Evolutionary conservation across 352 stramenopile genomes (phyloP), one percentile per base, ranked within the genome.

Genomic region (Pseudoperonospora humuli): DNA sequence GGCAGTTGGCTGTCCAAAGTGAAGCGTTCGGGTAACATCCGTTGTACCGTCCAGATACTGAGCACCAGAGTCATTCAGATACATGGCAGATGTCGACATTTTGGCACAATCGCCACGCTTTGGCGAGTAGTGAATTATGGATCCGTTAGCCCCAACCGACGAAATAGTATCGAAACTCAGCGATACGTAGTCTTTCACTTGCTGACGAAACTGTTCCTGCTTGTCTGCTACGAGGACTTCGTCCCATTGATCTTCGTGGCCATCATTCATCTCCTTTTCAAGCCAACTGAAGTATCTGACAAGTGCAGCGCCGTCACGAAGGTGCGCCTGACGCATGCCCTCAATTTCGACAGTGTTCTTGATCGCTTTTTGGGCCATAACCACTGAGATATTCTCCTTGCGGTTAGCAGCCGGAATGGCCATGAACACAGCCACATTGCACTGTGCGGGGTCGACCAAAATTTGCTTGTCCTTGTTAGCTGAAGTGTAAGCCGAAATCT

Each of bases 21-120:
- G 93, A 60, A 98, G 85, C 13, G 97, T 99, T 37, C 97, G 81
- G 4, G 97, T 99, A 13, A 99, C 96, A 69, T 99, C 97, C 0
- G 97, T 99, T 23, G 97, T 99, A 19, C 97, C 96, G 55, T 98
- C 96, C 24, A 86, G 59, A 59, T 99, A 99, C 69, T 99, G 97
- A 23, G 89, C 96, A 14, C 97, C 97, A 13, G 95, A 98, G 79
- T 99, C 97, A 53, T 99, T 96, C 50, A 99, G 57, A 55, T 99
- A 97, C 56, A 97, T 93, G n/a, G 75, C 86, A 57, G 90, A 84
- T 36, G 86, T 81, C 45, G 84, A 91, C 44, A 99, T 78, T 17
- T 89, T 80, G 8, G 83, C 53, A 31, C 91, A 95, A 14, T 72
- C 75, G 20, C 71, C 82, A 36, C 75, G 66, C 49, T 90, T 83